Evolutionary conservation across 208 protist species (phyloP), one percentile per base, ranked within the genome.

Genomic region (Trypanosoma vivax): DNA sequence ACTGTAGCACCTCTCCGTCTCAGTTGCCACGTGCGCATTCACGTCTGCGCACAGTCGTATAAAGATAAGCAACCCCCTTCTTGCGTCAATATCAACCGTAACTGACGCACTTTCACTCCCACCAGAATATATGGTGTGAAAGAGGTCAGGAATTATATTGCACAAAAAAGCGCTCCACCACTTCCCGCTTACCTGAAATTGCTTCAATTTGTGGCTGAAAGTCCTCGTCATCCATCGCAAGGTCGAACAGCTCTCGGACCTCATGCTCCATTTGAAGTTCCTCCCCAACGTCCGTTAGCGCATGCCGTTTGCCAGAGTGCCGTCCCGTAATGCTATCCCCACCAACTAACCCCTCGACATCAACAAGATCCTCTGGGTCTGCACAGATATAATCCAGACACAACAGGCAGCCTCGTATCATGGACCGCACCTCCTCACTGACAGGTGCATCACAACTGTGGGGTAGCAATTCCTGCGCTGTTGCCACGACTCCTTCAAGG

Each of bases 321-420:
- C 21, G 3, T 23, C 52, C 0, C 13, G 10, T 3, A 2, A 11
- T 23, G n/a, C 9, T 31, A 46, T 19, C 7, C 23, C 21, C 9
- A 21, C 35, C 21, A 25, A 1, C 30, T 37, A 13, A 9, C 28
- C 2, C 47, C 18, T 6, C 29, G 6, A 10, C 3, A 24, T 2
- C 35, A 1, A 27, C 11, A 35, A 60, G 4, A 37, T 34, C 41
- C 28, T 79, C 74, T 0, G 76, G 50, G 47, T 84, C 72, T 0
- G 73, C 72, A n/a, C 67, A 60, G 1, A 90, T 57, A 50, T 79
- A 93, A 60, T 93, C 86, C 31, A 93, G 56, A 45, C 76, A 88
- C 0, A 89, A 53, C 27, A 76, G 54, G 50, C 86, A 87, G 13
- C 82, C 79, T 10, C 39, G 40, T 50, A 93, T 52, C 70, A 93